Evolutionary conservation across 2,329 filamentous ascomycete species (phyloP), one percentile per base, ranked within the genome.

Genomic region (Colletotrichum graminicola): DNA sequence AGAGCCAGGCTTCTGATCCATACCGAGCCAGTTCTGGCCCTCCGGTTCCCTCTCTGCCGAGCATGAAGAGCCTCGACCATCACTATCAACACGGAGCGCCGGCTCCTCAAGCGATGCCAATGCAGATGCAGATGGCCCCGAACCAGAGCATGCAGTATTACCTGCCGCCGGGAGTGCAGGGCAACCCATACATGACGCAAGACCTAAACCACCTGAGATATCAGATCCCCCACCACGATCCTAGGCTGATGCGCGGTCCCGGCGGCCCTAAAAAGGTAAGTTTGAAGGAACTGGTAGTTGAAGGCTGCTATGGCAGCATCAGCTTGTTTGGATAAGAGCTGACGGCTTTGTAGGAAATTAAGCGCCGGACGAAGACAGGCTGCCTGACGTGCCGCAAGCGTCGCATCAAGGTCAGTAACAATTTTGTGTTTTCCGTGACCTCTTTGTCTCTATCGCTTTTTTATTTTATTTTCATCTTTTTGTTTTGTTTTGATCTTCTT

Each of bases 351-450:
- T 78, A 90, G 88, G 88, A 90, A 78, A 90, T 90, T 76, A 90
- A 90, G 79, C 85, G 88, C 73, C 85, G 88, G 75, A 90, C 88
- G 57, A 90, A 90, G 79, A 90, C 88, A 1, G 88, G 88, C n/a
- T 90, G 88, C 75, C 79, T 90, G 78, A 90, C 88, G 55, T 90
- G 88, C 79, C 86, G 88, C 67, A 89, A 89, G 77, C 84, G 88
- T 75, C 83, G 88, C 75, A 90, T 90, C 78, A 90, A 90, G 88
- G 88, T 90, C 80, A 78, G 87, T 83, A 69, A 71, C 68, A 66
- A 60, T 75, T 75, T 77, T 70, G 47, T 76, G 34, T 72, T 41
- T 49, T 51, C 7, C n/a, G 7, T 43, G 32, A 8, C 21, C 32
- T 6, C 41, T n/a, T n/a, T n/a, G n/a, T n/a, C 41, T 12, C 41